phyloP scores from a whole-genome alignment of 495 filamentous ascomycete species.

The Podospora conica region DNA sequence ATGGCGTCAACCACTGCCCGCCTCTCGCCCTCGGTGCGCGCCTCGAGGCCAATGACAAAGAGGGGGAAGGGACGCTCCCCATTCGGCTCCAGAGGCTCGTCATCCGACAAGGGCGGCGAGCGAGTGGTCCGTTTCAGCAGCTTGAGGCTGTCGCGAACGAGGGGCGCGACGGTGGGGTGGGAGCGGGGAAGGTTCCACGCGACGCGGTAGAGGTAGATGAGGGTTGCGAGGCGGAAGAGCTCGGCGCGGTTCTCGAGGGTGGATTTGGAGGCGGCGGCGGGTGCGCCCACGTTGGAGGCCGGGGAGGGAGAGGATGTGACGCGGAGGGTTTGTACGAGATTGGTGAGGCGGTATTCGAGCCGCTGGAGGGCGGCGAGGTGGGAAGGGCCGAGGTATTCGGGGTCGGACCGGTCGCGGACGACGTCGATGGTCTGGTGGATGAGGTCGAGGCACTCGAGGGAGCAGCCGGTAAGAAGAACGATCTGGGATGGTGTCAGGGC shows the following conservation, averaged over 20 bases:
- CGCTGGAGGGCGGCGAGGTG: background rate
- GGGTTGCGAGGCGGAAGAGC: constrained; percentile 13
- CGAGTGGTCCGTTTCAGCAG: background rate
- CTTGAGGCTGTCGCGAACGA: constrained; percentile 4
- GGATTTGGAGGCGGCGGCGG: background rate
- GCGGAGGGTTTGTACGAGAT: background rate
- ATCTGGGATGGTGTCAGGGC: constrained; percentile 4
- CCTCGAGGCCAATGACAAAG: constrained; percentile 9
- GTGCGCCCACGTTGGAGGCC: background rate
- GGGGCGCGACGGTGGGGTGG: background rate
- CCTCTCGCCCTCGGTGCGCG: constrained; percentile 5
- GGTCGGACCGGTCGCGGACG: constrained; percentile 9
- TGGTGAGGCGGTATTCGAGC: constrained; percentile 1
- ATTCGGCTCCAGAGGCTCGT: background rate
- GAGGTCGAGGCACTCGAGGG: constrained; percentile 17
- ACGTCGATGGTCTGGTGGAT: constrained; percentile 6
- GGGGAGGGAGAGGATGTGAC: background rate
- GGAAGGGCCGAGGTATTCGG: constrained; percentile 4
- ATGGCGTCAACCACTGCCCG: background rate
- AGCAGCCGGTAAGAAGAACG: constrained; percentile 15
- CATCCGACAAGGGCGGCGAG: background rate
- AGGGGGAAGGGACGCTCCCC: constrained; percentile 6
- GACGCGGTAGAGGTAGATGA: constrained; percentile 18
- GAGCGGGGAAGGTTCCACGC: constrained; percentile 2
- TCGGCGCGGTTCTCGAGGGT: constrained; percentile 5